Conservation (phyloP, 2,329 filamentous ascomycete species). For the Alternaria brassicicola region DNA sequence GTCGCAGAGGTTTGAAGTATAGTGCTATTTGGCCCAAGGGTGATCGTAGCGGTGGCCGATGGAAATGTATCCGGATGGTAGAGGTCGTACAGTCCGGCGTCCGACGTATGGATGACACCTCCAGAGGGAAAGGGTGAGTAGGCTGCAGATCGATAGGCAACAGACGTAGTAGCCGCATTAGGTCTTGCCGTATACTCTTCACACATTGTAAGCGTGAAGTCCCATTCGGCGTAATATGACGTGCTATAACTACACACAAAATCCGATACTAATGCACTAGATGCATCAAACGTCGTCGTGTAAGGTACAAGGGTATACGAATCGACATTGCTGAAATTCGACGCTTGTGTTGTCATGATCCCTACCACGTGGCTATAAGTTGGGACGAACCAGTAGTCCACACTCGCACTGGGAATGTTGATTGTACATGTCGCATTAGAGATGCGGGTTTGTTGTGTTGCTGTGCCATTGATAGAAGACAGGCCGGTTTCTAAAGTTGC, state of each 20-base stretch:
- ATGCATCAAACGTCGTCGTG: conserved; percentile 35
- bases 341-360: conserved; percentile 23
- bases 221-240: conserved; percentile 30
- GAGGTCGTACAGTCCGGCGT: conserved; percentile 26
- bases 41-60: conserved; percentile 30
- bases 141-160: conserved; percentile 32
- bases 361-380: conserved; percentile 32
- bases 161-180: conserved; percentile 38
- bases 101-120: conserved; percentile 24
- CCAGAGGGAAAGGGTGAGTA: conserved; percentile 30
- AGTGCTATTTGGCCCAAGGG: conserved; percentile 32
- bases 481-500: neutral
- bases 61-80: conserved; percentile 15
- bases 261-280: conserved; percentile 31
- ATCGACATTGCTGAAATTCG: conserved; percentile 24
- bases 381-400: conserved; percentile 44
- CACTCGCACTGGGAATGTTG: conserved; percentile 41
- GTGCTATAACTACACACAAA: conserved; percentile 28
- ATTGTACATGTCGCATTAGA: conserved; percentile 39
- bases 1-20: conserved; percentile 42
- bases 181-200: conserved; percentile 37
- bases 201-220: conserved; percentile 29
- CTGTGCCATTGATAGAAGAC: neutral
- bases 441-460: conserved; percentile 8
- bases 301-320: conserved; percentile 30